phyloP scores from a whole-genome alignment of 139 green algal species.

The Coelastrella sp. region DNA sequence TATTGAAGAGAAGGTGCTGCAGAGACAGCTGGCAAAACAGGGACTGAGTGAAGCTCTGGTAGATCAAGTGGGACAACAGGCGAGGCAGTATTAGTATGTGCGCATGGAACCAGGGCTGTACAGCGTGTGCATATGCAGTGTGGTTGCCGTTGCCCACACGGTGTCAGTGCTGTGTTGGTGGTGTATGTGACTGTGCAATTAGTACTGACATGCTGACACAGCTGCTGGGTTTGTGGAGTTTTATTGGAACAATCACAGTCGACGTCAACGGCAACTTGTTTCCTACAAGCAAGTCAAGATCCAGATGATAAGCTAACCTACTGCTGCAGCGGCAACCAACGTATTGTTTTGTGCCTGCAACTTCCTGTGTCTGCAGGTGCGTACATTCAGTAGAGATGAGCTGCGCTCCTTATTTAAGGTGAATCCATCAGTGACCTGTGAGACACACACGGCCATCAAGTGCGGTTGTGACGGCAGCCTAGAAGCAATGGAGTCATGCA shows the following conservation, averaged over 20 bases:
- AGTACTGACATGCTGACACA: neutral
- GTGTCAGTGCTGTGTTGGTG: too few species aligned
- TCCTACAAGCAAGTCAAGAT: too few species aligned
- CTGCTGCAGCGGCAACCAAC: constrained; percentile 1
- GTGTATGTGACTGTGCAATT: too few species aligned
- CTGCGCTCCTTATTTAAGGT: constrained; percentile 66
- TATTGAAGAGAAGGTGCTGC: constrained; percentile 99
- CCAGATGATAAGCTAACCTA: too few species aligned
- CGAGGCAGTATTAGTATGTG: neutral
- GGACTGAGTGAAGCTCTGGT: constrained; percentile 64
- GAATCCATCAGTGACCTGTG: constrained; percentile 54
- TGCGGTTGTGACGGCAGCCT: constrained; percentile 62
- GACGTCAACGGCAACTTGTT: too few species aligned
- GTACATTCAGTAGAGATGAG: constrained; percentile 69
- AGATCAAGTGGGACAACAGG: constrained; percentile 54
- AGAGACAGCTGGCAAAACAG: constrained; percentile 94
- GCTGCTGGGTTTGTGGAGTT: too few species aligned
- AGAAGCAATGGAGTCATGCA: neutral
- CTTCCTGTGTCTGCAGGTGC: constrained; percentile 49
- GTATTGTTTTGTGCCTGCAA: too few species aligned
- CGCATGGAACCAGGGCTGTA: neutral
- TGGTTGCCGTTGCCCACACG: too few species aligned
- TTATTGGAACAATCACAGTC: too few species aligned
- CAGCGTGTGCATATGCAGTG: neutral
- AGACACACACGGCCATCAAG: constrained; percentile 75